Conservation (phyloP, 2,329 filamentous ascomycete species). For the Coniochaeta prunicola region DNA sequence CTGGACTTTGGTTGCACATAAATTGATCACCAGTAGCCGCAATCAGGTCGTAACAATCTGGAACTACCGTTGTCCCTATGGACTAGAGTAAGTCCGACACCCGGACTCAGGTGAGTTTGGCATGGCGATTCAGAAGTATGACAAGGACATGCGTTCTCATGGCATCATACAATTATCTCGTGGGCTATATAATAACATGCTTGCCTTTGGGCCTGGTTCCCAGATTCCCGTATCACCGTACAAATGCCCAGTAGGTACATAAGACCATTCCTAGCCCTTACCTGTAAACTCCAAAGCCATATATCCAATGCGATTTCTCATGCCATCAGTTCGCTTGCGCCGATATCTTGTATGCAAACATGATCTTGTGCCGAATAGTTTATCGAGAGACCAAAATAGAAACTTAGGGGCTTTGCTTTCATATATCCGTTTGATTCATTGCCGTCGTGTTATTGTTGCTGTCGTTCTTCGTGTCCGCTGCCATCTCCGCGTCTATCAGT, state of each 20-base stretch:
- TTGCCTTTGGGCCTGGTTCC: background rate
- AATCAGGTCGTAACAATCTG: background rate
- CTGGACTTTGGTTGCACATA: background rate
- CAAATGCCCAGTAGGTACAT: background rate
- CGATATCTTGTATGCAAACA: background rate
- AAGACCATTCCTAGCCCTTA: background rate
- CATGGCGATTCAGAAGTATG: background rate
- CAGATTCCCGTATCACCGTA: background rate
- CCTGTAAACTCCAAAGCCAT: background rate
- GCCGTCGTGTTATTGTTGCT: background rate
- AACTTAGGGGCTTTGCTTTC: background rate
- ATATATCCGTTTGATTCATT: background rate
- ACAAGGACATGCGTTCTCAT: background rate
- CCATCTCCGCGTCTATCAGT: background rate
- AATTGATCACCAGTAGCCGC: background rate
- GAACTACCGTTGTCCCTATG: background rate
- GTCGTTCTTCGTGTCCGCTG: background rate
- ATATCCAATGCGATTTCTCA: background rate
- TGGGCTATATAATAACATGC: background rate
- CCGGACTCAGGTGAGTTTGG: background rate
- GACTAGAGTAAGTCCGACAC: background rate
- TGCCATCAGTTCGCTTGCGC: background rate
- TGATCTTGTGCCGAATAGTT: background rate
- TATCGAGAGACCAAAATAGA: background rate
- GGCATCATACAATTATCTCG: background rate